These are phyloP conservation scores for Hemisphaericaspora xylanilytica DNA, from an alignment of 1,139 yeast species.

Conservation along the genomic window DNA sequence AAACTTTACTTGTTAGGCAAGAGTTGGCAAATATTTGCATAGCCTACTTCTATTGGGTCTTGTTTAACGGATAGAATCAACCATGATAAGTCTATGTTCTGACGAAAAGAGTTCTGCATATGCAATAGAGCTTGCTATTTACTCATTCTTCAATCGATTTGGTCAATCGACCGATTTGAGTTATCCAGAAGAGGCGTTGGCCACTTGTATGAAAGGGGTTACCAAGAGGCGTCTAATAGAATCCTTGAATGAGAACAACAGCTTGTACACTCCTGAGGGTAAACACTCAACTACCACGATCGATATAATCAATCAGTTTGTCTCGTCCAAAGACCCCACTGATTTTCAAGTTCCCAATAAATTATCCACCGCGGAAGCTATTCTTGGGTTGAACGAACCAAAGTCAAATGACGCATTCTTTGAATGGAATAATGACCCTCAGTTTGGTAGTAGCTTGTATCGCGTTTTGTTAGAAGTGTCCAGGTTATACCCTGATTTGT, in stretches of 20 bases:
- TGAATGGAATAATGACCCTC: neutral
- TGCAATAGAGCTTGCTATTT: no score
- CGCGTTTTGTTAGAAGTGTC: neutral
- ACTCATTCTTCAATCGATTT: no score
- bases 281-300: neutral
- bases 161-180: no score
- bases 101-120: no score
- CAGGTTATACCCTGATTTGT: constrained; percentile 2
- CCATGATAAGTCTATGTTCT: no score
- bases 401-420: neutral
- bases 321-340: neutral
- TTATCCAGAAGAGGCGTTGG: neutral
- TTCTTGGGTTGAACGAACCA: neutral
- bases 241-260: neutral
- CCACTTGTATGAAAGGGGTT: neutral
- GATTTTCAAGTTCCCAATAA: neutral
- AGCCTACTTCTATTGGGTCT: no score
- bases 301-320: neutral
- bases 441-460: neutral
- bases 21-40: no score
- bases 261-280: neutral
- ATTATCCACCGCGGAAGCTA: neutral
- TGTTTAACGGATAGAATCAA: no score
- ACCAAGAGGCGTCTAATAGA: neutral
- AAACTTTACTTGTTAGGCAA: no score